These are phyloP conservation scores for Kandelia obovata DNA, from an alignment of 345 rosid genomes.

Conservation along the genomic window DNA sequence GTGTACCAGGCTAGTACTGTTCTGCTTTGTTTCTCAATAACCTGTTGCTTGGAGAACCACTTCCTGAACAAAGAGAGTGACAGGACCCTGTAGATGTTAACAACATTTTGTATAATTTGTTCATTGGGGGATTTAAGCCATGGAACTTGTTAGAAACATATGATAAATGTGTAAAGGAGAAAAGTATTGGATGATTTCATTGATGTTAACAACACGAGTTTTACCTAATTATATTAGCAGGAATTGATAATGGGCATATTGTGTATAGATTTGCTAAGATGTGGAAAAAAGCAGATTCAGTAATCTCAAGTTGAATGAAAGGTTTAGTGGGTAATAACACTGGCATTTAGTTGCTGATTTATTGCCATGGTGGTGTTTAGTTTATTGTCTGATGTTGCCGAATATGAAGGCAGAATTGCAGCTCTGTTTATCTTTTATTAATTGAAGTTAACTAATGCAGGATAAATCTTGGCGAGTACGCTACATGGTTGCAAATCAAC, in stretches of 20 bases:
- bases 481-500: slow-evolving; percentile 93
- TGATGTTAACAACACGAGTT: neutral
- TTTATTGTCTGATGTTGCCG: neutral
- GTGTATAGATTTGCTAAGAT: neutral
- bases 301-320: neutral
- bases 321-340: neutral
- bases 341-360: neutral
- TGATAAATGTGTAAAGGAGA: neutral
- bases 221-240: no score
- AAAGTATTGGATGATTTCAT: neutral
- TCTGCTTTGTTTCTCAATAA: neutral
- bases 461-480: slow-evolving; percentile 99
- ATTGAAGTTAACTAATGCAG: slow-evolving; percentile 28
- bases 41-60: neutral
- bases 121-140: neutral
- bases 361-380: neutral
- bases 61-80: neutral
- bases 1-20: neutral
- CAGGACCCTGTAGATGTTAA: no score
- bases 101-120: neutral
- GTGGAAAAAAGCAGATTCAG: neutral
- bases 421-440: neutral
- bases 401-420: neutral
- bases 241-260: no score
- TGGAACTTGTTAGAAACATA: neutral